Base-by-base conservation (phyloP, 1,284 basidiomycete species). In the Ustilago nuda region DNA sequence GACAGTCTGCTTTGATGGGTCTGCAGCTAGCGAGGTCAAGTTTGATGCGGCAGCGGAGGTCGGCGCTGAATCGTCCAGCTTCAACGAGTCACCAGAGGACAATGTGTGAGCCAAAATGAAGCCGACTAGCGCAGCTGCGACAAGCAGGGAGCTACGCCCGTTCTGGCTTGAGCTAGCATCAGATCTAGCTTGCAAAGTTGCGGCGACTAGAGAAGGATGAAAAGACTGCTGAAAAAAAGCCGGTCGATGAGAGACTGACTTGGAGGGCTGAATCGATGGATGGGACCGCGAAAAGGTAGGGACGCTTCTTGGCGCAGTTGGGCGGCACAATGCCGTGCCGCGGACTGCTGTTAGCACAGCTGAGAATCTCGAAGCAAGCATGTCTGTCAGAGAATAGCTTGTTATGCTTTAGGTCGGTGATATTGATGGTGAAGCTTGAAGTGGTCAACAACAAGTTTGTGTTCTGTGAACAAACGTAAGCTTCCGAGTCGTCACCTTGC, bases 141-240 rank as follows among this genome's bases (percentile, higher is more conserved):
- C 48, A 30, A 64, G 11, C 6, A 57, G 19, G 1, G 55, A 30
- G 19, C 15, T 60, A 15, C 41, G 9, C 9, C 51, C 45, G 8
- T 27, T 15, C 8, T 17, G 17, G 3, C 37, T n/a, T 2, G 48
- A 58, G 6, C 6, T 15, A 4, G 5, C 43, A 19, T 45, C 43
- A 7, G 43, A 6, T 45, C n/a, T 17, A 45, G 19, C n/a, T n/a
- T 19, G 43, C n/a, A 45, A 45, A 5, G 62, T 35, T 27, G 56
- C 52, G 4, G 43, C 56, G 37, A 62, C 9, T 11, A 43, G 36
- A 2, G 37, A 12, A 17, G 61, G 70, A 3, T 63, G 53, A 36
- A 60, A 72, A 2, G 70, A 72, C 4, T 57, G 65, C 57, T 72
- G 57, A 53, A 72, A 67, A 48, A 62, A 68, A 12, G 59, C 50